A percentile compares a stretch with the other conserved stretches of the same genome.
Conservation (phyloP, 2,329 filamentous ascomycete species). For the Setomelanomma holmii region DNA sequence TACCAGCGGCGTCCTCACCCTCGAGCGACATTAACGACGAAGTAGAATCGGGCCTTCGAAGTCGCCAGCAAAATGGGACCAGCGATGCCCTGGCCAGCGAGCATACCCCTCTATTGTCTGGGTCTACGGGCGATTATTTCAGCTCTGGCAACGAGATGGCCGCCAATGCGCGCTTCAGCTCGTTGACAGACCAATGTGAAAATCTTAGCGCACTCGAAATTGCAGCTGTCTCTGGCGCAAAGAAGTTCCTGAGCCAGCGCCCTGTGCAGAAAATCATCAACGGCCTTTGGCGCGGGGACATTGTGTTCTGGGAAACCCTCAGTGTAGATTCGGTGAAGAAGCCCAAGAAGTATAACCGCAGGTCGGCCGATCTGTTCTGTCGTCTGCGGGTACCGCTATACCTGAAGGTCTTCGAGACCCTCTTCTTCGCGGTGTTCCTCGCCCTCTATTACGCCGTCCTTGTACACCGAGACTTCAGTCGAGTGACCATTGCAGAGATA, state of each 20-base stretch:
- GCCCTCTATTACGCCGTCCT: constrained; percentile 86
- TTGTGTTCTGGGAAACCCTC: constrained; percentile 86
- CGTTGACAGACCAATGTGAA: constrained; percentile 75
- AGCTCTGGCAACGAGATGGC: constrained; percentile 28
- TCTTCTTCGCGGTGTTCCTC: constrained; percentile 80
- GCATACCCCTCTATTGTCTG: constrained; percentile 34
- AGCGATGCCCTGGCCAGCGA: constrained; percentile 21
- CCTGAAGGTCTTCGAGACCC: constrained; percentile 81
- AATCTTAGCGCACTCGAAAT: constrained; percentile 88
- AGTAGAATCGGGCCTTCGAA: constrained; percentile 7
- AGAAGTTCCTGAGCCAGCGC: constrained; percentile 81
- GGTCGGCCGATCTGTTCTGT: constrained; percentile 58
- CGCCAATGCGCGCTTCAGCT: constrained; percentile 57
- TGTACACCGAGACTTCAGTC: constrained; percentile 71
- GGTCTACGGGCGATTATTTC: constrained; percentile 31
- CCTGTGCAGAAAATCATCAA: constrained; percentile 84
- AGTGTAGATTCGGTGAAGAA: constrained; percentile 75
- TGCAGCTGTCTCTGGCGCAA: constrained; percentile 79
- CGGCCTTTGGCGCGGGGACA: constrained; percentile 81
- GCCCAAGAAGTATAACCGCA: constrained; percentile 75
- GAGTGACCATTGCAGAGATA: constrained; percentile 73
- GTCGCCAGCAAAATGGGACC: constrained; percentile 19
- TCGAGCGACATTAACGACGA: constrained; percentile 18
- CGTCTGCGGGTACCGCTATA: constrained; percentile 82
- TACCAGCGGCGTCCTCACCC: constrained; percentile 55